Base-by-base conservation (phyloP, 2,329 filamentous ascomycete species). In the Thelonectria rubi region DNA sequence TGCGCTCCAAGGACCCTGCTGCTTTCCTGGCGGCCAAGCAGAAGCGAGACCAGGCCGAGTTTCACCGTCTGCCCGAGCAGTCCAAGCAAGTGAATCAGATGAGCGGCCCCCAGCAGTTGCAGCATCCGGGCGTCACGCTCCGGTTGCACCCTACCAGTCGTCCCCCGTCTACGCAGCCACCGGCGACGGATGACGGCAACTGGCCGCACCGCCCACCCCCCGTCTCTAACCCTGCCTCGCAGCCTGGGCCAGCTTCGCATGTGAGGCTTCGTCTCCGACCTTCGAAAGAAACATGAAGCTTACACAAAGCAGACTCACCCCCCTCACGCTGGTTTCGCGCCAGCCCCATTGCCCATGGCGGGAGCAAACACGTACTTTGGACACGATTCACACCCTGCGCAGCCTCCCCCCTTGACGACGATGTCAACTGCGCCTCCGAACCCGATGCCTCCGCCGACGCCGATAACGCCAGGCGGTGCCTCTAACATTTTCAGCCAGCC, bases 351-450 rank as follows among this genome's bases (percentile, higher is more conserved):
- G 59, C 77, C 78, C 4, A 72, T 79, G 26, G 64, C 68, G 11
- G 73, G 77, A 40, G 67, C 77, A 17, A 75, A 79, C 49, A 79
- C 77, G 2, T 79, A 72, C 57, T 78, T 81, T 62, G 73, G 74
- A 45, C 58, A 47, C 11, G 42, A 8, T 58, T 45, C 17, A 26
- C 26, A 7, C 11, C 14, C 6, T 9, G n/a, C 17, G 18, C 42
- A 9, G 30, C 34, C 34, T 37, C 32, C 17, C 18, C 21, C 37
- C 4, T n/a, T 18, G n/a, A 21, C n/a, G 12, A 8, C 18, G 24
- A 52, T 42, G 5, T 14, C 54, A 5, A 46, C 45, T 3, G 40
- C 21, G 2, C 18, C 30, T 14, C 47, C 24, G 37, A 46, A 48
- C 10, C 21, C 49, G 15, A 20, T 43, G 11, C 52, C 21, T 15